phyloP scores from a whole-genome alignment of 192 early-diverging fungal genomes.

The Backusella macrospora region DNA sequence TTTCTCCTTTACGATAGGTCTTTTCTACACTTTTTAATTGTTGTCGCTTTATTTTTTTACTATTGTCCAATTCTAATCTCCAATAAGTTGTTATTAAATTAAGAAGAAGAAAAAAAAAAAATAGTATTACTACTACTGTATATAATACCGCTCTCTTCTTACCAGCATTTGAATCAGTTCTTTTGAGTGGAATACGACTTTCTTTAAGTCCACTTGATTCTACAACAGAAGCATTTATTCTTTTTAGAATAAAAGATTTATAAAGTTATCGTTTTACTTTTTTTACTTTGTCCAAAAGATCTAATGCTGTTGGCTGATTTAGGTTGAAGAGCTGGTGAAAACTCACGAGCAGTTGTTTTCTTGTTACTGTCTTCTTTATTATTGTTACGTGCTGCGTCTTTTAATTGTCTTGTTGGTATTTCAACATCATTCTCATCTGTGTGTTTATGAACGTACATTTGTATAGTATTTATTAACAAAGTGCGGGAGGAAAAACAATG shows the following conservation, averaged over 20 bases:
- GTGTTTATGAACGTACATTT: neutral
- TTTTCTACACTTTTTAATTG: neutral
- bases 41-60: neutral
- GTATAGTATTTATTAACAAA: too few species aligned
- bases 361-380: neutral
- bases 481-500: neutral
- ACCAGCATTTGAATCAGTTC: constrained; percentile 4
- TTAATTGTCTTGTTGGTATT: neutral
- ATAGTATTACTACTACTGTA: neutral
- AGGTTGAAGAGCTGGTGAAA: neutral
- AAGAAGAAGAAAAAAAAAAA: too few species aligned
- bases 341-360: neutral
- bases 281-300: neutral
- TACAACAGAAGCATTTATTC: neutral
- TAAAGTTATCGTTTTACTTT: neutral
- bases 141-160: neutral
- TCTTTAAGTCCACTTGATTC: neutral
- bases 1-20: neutral
- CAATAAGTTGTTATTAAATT: neutral
- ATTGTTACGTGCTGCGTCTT: neutral
- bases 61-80: neutral
- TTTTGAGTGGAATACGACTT: neutral
- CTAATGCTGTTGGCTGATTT: neutral
- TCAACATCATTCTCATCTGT: neutral
- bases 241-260: neutral